Conservation (phyloP, 139 green algal genomes). For the Chlamydomonas urium region DNA sequence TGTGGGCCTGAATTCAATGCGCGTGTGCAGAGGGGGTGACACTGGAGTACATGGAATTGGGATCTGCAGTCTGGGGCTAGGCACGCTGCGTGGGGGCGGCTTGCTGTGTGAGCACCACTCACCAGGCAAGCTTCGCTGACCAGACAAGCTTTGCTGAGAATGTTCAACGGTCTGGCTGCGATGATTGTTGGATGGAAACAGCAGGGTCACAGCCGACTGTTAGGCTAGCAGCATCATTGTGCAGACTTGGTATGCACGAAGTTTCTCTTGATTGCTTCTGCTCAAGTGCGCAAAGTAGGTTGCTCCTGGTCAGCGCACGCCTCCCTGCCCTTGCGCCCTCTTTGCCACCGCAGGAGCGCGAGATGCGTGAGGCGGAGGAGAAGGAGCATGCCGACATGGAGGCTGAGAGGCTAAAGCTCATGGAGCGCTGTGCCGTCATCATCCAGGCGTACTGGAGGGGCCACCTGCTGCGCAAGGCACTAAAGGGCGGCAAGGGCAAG, state of each 20-base stretch:
- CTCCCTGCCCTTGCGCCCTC: not conserved
- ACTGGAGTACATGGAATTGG: no score
- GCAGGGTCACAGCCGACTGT: not conserved
- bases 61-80: not conserved
- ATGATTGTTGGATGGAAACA: not conserved
- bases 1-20: not conserved
- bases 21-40: not conserved
- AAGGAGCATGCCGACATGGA: constrained; percentile 22
- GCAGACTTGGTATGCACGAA: no score
- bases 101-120: not conserved
- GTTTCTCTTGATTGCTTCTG: not conserved
- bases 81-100: not conserved
- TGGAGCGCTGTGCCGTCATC: not conserved
- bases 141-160: not conserved
- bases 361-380: constrained; percentile 20
- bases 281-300: not conserved
- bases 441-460: constrained; percentile 25
- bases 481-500: constrained; percentile 17
- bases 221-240: no score
- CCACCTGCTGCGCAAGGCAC: constrained; percentile 4
- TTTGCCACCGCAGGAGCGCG: constrained; percentile 24
- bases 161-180: not conserved
- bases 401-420: not conserved
- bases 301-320: not conserved
- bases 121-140: not conserved